These are phyloP conservation scores for Silene vulgaris DNA, from an alignment of 179 eudicot genomes.

Conservation along the genomic window DNA sequence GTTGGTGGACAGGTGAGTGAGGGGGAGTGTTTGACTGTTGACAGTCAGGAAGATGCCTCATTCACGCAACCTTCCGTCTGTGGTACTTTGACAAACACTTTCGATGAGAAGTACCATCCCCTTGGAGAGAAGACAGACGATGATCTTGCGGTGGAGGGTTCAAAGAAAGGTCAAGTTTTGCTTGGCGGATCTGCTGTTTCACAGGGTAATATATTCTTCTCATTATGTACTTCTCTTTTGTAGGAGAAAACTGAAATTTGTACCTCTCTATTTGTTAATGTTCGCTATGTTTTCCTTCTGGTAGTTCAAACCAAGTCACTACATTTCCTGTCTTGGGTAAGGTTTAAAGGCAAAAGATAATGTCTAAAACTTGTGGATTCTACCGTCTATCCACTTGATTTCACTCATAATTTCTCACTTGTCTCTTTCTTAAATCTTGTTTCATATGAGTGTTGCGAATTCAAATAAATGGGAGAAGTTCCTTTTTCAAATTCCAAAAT, in stretches of 20 bases:
- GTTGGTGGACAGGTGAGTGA: slow-evolving; percentile 17
- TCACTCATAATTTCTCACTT: too few species aligned
- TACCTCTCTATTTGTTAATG: too few species aligned
- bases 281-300: too few species aligned
- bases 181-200: slow-evolving; percentile 31
- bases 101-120: slow-evolving; percentile 36
- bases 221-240: neutral
- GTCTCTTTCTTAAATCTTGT: too few species aligned
- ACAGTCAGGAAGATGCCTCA: slow-evolving; percentile 52
- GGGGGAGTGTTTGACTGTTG: slow-evolving; percentile 23
- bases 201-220: slow-evolving; percentile 46
- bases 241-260: neutral
- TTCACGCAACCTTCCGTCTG: slow-evolving; percentile 51
- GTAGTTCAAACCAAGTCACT: too few species aligned
- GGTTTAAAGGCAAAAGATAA: too few species aligned
- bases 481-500: neutral
- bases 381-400: too few species aligned
- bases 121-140: slow-evolving; percentile 32
- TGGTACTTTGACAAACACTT: slow-evolving; percentile 44
- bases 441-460: too few species aligned
- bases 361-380: too few species aligned
- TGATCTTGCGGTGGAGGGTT: slow-evolving; percentile 38
- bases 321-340: too few species aligned
- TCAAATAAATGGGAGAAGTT: too few species aligned
- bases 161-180: slow-evolving; percentile 69